Percentiles rank a stretch among this genome's conserved stretches.
These are phyloP conservation scores for Pilaira anomala DNA, from an alignment of 192 early-diverging fungal genomes.

Conservation along the genomic window DNA sequence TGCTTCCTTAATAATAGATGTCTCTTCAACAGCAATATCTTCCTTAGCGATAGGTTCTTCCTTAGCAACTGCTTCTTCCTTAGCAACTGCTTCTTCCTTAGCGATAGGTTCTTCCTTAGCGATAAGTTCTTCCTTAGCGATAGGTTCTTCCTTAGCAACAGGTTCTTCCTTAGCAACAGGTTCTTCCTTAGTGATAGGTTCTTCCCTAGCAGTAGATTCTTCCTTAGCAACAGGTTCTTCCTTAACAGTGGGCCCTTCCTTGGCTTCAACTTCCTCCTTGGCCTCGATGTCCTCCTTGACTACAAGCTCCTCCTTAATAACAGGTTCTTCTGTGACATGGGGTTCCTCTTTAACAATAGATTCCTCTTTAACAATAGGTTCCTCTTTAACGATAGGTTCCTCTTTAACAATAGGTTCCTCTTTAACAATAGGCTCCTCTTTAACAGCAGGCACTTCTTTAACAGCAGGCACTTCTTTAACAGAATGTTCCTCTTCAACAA, in stretches of 20 bases:
- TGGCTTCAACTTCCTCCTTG: not conserved
- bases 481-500: not conserved
- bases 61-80: not conserved
- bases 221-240: not conserved
- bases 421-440: not conserved
- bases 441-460: not conserved
- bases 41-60: not conserved
- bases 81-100: not conserved
- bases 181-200: not conserved
- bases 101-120: not conserved
- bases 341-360: not conserved
- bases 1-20: not conserved
- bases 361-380: conserved; percentile 7
- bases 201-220: not conserved
- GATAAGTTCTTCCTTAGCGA: not conserved
- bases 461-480: not conserved
- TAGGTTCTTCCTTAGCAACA: not conserved
- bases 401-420: conserved; percentile 3
- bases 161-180: too few relatives aligned
- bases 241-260: not conserved
- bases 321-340: not conserved
- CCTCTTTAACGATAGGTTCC: not conserved
- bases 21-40: not conserved
- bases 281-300: not conserved
- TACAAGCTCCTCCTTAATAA: not conserved